phyloP scores from a whole-genome alignment of 2,329 filamentous ascomycete genomes.

The Cercospora zeina region DNA sequence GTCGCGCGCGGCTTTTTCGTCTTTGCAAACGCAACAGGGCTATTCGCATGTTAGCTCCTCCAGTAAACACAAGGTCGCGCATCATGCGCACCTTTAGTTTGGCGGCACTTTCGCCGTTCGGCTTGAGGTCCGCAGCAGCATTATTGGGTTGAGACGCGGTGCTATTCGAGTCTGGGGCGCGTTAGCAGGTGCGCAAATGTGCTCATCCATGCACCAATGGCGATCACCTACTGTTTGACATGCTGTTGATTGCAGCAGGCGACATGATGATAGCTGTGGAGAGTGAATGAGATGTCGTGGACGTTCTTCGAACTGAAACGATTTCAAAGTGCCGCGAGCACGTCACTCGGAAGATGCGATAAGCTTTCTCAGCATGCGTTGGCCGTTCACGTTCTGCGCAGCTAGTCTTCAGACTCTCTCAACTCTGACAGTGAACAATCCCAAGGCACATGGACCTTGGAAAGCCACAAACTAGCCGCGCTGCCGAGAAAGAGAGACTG shows the following conservation, averaged over 20 bases:
- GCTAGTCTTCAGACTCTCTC: too few species aligned
- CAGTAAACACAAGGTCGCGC: neutral
- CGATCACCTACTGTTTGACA: constrained; percentile 20
- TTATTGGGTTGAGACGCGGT: constrained; percentile 43
- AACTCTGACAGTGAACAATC: too few species aligned
- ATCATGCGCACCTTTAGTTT: constrained; percentile 47
- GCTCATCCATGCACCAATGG: neutral
- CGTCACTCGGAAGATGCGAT: constrained; percentile 13
- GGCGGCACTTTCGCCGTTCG: constrained; percentile 41
- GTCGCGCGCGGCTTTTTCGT: constrained; percentile 88
- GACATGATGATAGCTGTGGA: constrained; percentile 25
- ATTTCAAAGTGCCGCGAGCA: too few species aligned
- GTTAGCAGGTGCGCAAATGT: constrained; percentile 11
- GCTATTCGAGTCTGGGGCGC: constrained; percentile 13
- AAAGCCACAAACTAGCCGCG: too few species aligned
- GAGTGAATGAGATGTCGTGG: neutral
- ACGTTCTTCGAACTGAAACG: too few species aligned
- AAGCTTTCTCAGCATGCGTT: too few species aligned
- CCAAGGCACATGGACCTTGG: too few species aligned
- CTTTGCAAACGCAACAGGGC: constrained; percentile 97
- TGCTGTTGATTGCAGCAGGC: constrained; percentile 6
- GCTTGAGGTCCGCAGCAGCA: constrained; percentile 50
- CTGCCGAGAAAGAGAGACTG: too few species aligned
- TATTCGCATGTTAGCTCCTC: constrained; percentile 42
- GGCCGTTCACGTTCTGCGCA: too few species aligned